Percentiles rank a stretch among this genome's conserved stretches.
Evolutionary conservation across 345 rosid species (phyloP).

Genomic region (Hibiscus trionum): DNA sequence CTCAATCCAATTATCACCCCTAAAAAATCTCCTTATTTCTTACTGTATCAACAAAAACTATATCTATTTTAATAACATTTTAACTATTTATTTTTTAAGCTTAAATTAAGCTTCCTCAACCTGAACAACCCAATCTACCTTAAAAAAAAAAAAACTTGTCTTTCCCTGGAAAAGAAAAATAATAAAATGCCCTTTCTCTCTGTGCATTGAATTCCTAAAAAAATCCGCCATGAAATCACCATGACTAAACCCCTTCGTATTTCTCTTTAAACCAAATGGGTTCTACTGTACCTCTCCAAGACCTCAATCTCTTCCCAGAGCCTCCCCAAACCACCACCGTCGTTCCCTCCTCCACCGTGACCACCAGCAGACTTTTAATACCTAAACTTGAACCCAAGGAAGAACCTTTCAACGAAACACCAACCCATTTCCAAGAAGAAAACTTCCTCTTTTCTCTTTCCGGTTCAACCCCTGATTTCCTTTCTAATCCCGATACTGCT

Average conservation of each 20-base stretch:
- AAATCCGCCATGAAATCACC: neutral
- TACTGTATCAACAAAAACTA: no score
- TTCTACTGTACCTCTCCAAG: conserved; percentile 45
- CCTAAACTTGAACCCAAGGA: conserved; percentile 49
- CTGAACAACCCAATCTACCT: no score
- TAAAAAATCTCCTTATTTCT: no score
- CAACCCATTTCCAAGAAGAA: neutral
- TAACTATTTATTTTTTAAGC: no score
- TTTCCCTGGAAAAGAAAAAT: no score
- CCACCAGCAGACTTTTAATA: conserved; percentile 12
- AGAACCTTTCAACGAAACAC: conserved; percentile 44
- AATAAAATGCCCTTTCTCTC: neutral
- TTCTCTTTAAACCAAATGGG: conserved; percentile 30
- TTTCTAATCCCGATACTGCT: conserved; percentile 25
- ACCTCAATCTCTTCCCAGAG: conserved; percentile 42
- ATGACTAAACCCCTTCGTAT: neutral
- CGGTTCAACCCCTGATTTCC: conserved; percentile 18
- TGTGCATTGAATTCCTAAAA: neutral
- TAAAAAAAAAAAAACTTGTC: no score
- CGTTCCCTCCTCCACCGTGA: neutral
- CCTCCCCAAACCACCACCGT: conserved; percentile 10
- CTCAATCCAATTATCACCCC: no score
- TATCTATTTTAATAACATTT: no score
- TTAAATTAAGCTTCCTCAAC: no score
- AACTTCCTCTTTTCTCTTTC: conserved; percentile 8